phyloP scores from a whole-genome alignment of 2,329 filamentous ascomycete species.

The Aphanoascus verrucosus region DNA sequence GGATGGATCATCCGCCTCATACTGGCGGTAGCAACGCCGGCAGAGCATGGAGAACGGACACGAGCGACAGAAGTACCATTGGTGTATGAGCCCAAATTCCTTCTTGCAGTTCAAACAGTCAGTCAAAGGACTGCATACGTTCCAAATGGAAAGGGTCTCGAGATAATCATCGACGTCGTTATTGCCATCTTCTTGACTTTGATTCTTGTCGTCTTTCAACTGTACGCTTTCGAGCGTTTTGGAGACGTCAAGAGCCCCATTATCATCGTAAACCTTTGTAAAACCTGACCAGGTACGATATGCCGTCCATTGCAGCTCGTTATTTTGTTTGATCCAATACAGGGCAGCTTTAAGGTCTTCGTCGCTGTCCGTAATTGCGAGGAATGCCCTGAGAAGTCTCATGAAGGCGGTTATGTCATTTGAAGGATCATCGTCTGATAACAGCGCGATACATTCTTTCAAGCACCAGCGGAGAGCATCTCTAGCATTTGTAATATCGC shows the following conservation, averaged over 20 bases:
- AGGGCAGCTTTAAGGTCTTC: no score
- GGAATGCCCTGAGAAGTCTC: not conserved
- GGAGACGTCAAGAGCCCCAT: no score
- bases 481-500: not conserved
- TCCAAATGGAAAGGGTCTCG: no score
- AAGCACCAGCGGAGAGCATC: not conserved
- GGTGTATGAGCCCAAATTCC: not conserved
- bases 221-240: no score
- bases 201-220: no score
- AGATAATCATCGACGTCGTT: no score
- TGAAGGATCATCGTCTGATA: constrained; percentile 1
- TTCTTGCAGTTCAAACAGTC: not conserved
- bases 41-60: not conserved
- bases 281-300: no score
- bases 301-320: no score
- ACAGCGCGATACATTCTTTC: not conserved
- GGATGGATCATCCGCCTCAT: not conserved
- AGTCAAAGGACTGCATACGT: no score
- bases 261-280: no score
- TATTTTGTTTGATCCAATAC: no score
- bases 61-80: not conserved
- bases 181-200: no score
- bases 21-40: not conserved
- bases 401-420: not conserved
- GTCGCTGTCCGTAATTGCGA: not conserved